Conservation (phyloP, 441 rosid species). For the Lepidium campestre region DNA sequence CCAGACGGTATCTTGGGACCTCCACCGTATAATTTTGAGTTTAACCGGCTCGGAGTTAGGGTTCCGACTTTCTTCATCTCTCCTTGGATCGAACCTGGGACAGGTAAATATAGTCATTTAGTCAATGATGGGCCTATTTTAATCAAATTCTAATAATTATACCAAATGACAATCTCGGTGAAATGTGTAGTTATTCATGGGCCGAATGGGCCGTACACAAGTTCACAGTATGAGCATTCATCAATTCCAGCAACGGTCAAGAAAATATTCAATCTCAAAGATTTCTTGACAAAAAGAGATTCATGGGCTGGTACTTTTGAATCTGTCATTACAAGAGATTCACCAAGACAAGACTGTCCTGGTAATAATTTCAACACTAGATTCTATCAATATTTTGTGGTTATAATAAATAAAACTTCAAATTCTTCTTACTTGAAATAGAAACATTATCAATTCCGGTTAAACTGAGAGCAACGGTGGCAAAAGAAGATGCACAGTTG, state of each 20-base stretch:
- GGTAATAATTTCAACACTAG: slow-evolving; percentile 26
- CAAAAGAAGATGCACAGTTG: slow-evolving; percentile 41
- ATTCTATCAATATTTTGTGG: neutral
- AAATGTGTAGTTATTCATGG: slow-evolving; percentile 40
- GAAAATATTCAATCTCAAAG: slow-evolving; percentile 68
- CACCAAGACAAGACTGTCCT: slow-evolving; percentile 75
- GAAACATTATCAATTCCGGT: slow-evolving; percentile 46
- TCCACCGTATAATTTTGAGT: slow-evolving; percentile 58
- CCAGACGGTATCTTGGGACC: slow-evolving; percentile 72
- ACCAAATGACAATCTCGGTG: neutral
- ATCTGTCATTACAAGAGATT: slow-evolving; percentile 42
- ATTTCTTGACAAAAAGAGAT: slow-evolving; percentile 81
- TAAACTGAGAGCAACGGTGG: slow-evolving; percentile 34
- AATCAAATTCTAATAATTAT: neutral
- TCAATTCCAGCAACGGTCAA: slow-evolving; percentile 84
- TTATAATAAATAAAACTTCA: neutral
- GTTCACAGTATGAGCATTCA: slow-evolving; percentile 85
- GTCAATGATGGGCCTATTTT: no score
- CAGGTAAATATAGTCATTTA: slow-evolving; percentile 41
- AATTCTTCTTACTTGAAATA: neutral
- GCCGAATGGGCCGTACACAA: slow-evolving; percentile 67
- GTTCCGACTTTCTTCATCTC: slow-evolving; percentile 74
- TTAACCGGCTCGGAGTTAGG: slow-evolving; percentile 76
- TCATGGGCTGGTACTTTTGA: slow-evolving; percentile 95
- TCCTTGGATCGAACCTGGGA: slow-evolving; percentile 85